phyloP scores from a whole-genome alignment of 345 rosid genomes.

The Euphorbia peplus region DNA sequence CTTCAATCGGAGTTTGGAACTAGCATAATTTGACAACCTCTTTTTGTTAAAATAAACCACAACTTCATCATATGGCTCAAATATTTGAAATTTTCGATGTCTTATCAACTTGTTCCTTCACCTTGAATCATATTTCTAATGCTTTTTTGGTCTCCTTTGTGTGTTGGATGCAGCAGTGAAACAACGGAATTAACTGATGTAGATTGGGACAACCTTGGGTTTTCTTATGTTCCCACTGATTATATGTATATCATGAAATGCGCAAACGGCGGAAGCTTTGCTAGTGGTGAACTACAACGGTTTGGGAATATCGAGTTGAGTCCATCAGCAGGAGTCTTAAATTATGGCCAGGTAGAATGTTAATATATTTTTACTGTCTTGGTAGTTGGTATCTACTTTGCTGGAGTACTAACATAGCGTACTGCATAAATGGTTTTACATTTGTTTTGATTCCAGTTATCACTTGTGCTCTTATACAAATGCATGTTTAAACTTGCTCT shows the following conservation, averaged over 20 bases:
- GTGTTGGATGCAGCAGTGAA: constrained; percentile 32
- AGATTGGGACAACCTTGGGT: constrained; percentile 90
- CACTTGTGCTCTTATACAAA: background rate
- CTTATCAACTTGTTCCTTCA: too few species aligned
- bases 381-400: background rate
- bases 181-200: constrained; percentile 51
- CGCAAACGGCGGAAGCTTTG: constrained; percentile 46
- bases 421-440: background rate
- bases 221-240: constrained; percentile 66
- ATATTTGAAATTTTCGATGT: too few species aligned
- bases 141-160: constrained; percentile 1
- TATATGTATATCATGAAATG: constrained; percentile 85
- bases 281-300: constrained; percentile 64
- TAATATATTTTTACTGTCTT: background rate
- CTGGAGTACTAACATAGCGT: background rate
- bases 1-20: too few species aligned
- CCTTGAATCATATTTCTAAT: background rate
- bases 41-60: too few species aligned
- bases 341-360: constrained; percentile 78
- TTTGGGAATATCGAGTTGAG: constrained; percentile 85
- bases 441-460: background rate
- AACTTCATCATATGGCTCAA: too few species aligned
- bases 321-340: constrained; percentile 87
- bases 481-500: background rate
- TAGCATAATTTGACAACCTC: too few species aligned